A percentile compares a stretch with the other conserved stretches of the same genome.
These are phyloP conservation scores for Epichloe uncinata DNA, from an alignment of 2,329 filamentous ascomycete genomes.

Conservation along the genomic window DNA sequence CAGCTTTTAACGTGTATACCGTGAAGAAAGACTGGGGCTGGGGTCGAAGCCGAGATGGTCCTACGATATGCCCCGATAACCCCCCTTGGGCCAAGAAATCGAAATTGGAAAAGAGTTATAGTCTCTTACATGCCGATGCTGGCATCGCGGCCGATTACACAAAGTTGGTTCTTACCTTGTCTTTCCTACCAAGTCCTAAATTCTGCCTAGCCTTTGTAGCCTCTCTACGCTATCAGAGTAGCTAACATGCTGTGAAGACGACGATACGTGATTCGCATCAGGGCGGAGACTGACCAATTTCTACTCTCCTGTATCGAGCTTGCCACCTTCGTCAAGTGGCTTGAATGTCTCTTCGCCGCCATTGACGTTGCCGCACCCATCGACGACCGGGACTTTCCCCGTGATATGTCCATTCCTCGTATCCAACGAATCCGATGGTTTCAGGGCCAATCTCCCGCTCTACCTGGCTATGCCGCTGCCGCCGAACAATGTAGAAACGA, in stretches of 20 bases:
- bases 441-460: slow-evolving; percentile 24
- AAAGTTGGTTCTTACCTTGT: slow-evolving; percentile 35
- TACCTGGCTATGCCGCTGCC: slow-evolving; percentile 5
- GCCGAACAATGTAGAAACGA: slow-evolving; percentile 1
- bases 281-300: slow-evolving; percentile 62
- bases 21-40: slow-evolving; percentile 44
- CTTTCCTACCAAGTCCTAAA: neutral
- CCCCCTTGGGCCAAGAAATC: slow-evolving; percentile 39
- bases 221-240: neutral
- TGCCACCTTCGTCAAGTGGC: slow-evolving; percentile 53
- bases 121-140: slow-evolving; percentile 60
- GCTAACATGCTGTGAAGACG: neutral
- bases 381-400: slow-evolving; percentile 54
- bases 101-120: slow-evolving; percentile 52
- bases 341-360: slow-evolving; percentile 56
- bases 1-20: slow-evolving; percentile 51
- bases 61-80: slow-evolving; percentile 34
- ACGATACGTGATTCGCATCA: slow-evolving; percentile 55
- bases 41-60: slow-evolving; percentile 34
- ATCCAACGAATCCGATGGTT: slow-evolving; percentile 39
- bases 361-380: slow-evolving; percentile 59
- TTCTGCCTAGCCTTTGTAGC: neutral
- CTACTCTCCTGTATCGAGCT: slow-evolving; percentile 53
- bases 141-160: slow-evolving; percentile 61
- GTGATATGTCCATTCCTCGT: slow-evolving; percentile 48